Percentiles rank a stretch among this genome's conserved stretches.
These are phyloP conservation scores for Acorus calamus DNA, from an alignment of 106 monocot species.

Conservation along the genomic window DNA sequence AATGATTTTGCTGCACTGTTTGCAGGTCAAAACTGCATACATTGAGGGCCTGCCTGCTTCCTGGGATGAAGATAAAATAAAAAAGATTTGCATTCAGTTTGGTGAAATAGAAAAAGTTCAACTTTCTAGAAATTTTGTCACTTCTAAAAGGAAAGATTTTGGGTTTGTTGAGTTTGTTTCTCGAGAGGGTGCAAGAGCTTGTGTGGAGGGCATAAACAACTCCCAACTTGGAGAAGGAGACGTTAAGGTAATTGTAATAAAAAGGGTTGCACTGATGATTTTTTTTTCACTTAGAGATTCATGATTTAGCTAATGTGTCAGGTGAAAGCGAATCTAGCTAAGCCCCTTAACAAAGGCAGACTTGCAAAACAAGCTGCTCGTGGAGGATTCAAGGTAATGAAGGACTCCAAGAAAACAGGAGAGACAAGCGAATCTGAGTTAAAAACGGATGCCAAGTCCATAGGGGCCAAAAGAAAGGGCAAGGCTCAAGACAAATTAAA, in stretches of 20 bases:
- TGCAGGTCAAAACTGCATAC: conserved; percentile 51
- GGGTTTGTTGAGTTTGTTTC: conserved; percentile 60
- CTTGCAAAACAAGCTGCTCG: conserved; percentile 14
- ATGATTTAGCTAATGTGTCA: conserved; percentile 3
- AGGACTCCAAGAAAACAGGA: conserved; percentile 13
- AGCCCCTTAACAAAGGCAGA: conserved; percentile 20
- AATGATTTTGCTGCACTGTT: background rate
- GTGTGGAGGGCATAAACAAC: conserved; percentile 52
- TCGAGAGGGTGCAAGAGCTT: conserved; percentile 45
- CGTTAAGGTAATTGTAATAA: conserved; percentile 31
- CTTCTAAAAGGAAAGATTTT: conserved; percentile 41
- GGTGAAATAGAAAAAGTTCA: conserved; percentile 40
- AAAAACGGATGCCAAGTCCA: conserved; percentile 12
- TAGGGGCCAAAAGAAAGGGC: conserved; percentile 4
- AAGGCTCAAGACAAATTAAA: conserved; percentile 10
- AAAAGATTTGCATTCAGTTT: conserved; percentile 37
- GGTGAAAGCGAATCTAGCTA: conserved; percentile 31
- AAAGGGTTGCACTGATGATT: background rate
- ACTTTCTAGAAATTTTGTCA: conserved; percentile 18
- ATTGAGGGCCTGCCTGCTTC: conserved; percentile 36
- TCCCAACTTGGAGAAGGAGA: conserved; percentile 32
- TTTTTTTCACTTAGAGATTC: background rate
- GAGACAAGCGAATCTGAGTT: conserved; percentile 14
- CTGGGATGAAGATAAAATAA: conserved; percentile 60
- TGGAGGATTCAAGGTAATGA: conserved; percentile 27